phyloP scores from a whole-genome alignment of 2,329 filamentous ascomycete species.

The Tolypocladium guangdongense region DNA sequence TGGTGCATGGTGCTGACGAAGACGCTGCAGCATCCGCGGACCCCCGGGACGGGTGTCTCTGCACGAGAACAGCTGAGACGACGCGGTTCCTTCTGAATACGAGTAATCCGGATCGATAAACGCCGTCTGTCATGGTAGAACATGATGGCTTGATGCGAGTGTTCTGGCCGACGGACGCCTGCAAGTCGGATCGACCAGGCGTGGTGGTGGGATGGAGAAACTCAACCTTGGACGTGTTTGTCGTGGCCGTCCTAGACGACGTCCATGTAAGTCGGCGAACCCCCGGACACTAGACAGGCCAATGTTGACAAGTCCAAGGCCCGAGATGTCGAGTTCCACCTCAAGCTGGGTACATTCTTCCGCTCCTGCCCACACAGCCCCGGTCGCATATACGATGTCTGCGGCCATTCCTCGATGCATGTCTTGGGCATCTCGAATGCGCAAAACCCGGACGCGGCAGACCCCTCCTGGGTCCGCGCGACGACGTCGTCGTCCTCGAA shows the following conservation, averaged over 20 bases:
- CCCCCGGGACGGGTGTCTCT: constrained; percentile 70
- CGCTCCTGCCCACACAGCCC: constrained; percentile 73
- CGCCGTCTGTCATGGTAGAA: constrained; percentile 49
- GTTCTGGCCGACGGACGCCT: constrained; percentile 91
- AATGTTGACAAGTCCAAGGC: constrained; percentile 33
- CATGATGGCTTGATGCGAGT: constrained; percentile 90
- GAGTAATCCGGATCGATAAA: constrained; percentile 10
- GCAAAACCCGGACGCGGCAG: constrained; percentile 34
- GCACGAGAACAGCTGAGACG: constrained; percentile 90
- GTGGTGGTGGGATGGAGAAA: constrained; percentile 95
- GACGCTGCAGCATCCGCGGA: constrained; percentile 62
- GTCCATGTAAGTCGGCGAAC: constrained; percentile 57
- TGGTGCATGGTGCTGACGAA: not conserved
- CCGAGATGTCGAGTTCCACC: constrained; percentile 74
- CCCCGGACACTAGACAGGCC: not conserved
- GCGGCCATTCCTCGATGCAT: constrained; percentile 71
- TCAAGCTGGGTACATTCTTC: constrained; percentile 74
- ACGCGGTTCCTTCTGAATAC: constrained; percentile 76
- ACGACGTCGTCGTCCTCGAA: constrained; percentile 37
- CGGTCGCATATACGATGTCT: constrained; percentile 70
- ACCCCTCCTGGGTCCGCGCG: constrained; percentile 60
- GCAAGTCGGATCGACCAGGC: constrained; percentile 59
- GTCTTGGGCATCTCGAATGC: constrained; percentile 78
- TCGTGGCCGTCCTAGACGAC: constrained; percentile 80
- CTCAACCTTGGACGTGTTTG: constrained; percentile 80